Conservation (phyloP, 176 grass and related monocot genomes). For the bread wheat (Triticum aestivum) region DNA sequence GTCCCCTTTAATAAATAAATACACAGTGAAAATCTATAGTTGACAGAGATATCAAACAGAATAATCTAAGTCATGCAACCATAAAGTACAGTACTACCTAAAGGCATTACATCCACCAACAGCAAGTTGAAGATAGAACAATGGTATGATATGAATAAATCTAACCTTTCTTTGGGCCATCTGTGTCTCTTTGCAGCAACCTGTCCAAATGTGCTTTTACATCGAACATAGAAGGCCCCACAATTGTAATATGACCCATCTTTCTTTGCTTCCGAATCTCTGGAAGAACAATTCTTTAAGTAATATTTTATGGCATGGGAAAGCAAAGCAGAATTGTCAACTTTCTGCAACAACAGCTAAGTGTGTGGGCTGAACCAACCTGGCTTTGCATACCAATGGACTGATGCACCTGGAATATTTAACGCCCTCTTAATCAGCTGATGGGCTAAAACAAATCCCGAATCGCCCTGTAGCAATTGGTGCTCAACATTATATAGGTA, state of each 20-base stretch:
- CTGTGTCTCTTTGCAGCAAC: slow-evolving; percentile 57
- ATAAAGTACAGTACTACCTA: slow-evolving; percentile 6
- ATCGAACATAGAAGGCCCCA: slow-evolving; percentile 66
- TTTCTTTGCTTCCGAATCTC: slow-evolving; percentile 87
- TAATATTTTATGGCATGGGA: slow-evolving; percentile 16
- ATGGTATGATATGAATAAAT: not conserved
- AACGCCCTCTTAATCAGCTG: slow-evolving; percentile 71
- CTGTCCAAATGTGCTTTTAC: slow-evolving; percentile 56
- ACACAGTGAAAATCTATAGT: not conserved
- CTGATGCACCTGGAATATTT: slow-evolving; percentile 62
- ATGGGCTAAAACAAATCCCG: slow-evolving; percentile 64
- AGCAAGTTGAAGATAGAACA: not conserved
- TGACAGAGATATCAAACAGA: not conserved
- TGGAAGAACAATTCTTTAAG: slow-evolving; percentile 40
- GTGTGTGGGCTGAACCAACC: slow-evolving; percentile 48
- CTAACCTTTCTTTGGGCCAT: slow-evolving; percentile 23
- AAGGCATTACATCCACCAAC: not conserved
- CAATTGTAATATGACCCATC: slow-evolving; percentile 96
- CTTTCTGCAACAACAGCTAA: slow-evolving; percentile 13
- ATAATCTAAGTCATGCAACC: not conserved
- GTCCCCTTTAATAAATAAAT: no score
- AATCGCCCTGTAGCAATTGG: slow-evolving; percentile 55
- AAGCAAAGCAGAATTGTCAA: not conserved
- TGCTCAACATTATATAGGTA: slow-evolving; percentile 2
- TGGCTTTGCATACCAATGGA: slow-evolving; percentile 97